These are phyloP conservation scores for Scortechinia acanthostroma DNA, from an alignment of 2,329 filamentous ascomycete species.

Conservation along the genomic window DNA sequence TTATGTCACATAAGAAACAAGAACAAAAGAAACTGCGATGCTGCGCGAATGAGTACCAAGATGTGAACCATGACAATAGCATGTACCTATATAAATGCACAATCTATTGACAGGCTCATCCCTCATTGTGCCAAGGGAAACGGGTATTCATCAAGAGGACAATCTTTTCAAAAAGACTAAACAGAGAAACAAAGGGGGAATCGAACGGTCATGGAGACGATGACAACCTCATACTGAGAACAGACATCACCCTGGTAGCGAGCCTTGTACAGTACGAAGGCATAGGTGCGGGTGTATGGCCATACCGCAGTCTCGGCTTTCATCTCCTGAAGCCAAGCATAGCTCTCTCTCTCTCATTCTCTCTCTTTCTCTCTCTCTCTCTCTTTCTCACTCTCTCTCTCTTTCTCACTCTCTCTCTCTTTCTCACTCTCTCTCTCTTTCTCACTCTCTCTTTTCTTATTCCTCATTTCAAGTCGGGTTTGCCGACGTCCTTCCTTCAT, in stretches of 20 bases:
- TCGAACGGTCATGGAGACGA: constrained; percentile 2
- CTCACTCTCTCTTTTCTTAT: not conserved
- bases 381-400: not conserved
- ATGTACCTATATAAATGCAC: too few relatives aligned
- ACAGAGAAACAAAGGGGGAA: constrained; percentile 1
- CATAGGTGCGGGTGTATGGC: not conserved
- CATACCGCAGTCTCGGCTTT: not conserved
- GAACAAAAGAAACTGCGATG: too few relatives aligned
- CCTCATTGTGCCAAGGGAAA: too few relatives aligned
- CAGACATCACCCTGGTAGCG: not conserved
- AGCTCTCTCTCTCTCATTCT: not conserved
- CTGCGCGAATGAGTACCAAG: too few relatives aligned
- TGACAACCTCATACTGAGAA: not conserved
- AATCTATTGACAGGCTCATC: too few relatives aligned
- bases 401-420: not conserved
- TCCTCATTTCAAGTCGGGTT: not conserved
- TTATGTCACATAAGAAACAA: too few relatives aligned
- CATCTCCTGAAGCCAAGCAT: not conserved
- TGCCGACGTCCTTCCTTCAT: not conserved
- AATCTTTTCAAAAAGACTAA: not conserved
- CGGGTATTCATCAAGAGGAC: not conserved
- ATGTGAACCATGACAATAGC: too few relatives aligned
- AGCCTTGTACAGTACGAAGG: not conserved
- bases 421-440: not conserved
- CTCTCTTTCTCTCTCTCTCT: not conserved